These are phyloP conservation scores for Ascochyta fabae DNA, from an alignment of 2,329 filamentous ascomycete species.

Conservation along the genomic window DNA sequence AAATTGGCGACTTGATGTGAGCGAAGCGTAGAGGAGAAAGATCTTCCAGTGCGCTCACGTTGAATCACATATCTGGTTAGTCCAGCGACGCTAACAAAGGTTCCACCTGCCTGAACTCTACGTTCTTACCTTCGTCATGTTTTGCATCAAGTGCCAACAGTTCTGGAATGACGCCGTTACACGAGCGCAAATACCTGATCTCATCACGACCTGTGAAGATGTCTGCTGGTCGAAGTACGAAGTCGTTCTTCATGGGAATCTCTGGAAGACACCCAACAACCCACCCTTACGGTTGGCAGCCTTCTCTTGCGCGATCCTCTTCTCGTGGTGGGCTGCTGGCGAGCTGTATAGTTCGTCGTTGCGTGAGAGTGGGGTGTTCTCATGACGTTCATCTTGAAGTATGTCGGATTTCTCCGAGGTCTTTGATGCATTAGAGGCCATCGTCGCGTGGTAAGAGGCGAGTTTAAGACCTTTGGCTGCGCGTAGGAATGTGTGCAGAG, in stretches of 20 bases:
- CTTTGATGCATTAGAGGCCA: neutral
- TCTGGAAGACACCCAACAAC: conserved; percentile 10
- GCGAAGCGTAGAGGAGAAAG: no score
- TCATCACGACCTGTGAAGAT: neutral
- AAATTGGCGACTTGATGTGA: no score
- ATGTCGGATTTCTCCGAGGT: conserved; percentile 5
- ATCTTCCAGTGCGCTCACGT: no score
- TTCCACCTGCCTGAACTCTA: neutral
- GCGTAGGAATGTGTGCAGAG: conserved; percentile 5
- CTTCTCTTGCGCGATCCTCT: conserved; percentile 6
- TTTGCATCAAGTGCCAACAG: neutral
- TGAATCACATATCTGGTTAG: no score
- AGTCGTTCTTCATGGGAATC: no score
- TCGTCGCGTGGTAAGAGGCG: conserved; percentile 5
- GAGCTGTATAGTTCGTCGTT: conserved; percentile 1
- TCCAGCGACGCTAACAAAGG: no score
- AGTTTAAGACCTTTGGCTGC: conserved; percentile 4
- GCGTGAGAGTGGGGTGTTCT: neutral
- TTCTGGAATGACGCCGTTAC: neutral
- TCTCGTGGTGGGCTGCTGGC: neutral
- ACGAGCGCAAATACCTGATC: neutral
- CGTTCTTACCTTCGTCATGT: neutral
- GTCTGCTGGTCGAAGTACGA: neutral
- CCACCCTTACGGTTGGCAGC: conserved; percentile 1
- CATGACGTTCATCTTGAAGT: conserved; percentile 3